Percentiles rank a stretch among this genome's conserved stretches.
phyloP scores from a whole-genome alignment of 2,329 filamentous ascomycete species.

The Trichoderma lentiforme region DNA sequence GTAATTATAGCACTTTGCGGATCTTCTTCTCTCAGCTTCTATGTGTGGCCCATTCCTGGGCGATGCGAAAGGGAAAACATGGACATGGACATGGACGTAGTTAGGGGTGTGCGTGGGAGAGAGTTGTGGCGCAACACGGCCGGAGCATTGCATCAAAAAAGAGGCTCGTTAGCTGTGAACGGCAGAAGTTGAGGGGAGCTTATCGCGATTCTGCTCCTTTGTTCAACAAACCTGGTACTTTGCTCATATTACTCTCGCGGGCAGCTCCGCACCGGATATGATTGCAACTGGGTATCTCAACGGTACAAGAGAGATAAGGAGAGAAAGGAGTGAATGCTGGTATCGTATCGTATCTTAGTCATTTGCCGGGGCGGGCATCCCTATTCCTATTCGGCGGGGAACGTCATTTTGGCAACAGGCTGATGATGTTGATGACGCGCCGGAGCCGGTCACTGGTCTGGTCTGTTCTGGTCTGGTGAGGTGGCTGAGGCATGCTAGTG shows the following conservation, averaged over 20 bases:
- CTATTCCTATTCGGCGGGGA: slow-evolving; percentile 11
- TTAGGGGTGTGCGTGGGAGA: neutral
- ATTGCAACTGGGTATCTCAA: neutral
- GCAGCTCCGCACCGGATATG: neutral
- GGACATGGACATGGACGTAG: neutral
- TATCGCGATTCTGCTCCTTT: neutral
- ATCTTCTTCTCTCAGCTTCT: slow-evolving; percentile 1
- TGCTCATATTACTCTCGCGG: neutral
- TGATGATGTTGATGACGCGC: slow-evolving; percentile 19
- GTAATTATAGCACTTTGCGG: neutral
- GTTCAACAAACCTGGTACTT: neutral
- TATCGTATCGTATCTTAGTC: neutral
- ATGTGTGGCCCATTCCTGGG: neutral
- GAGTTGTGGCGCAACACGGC: slow-evolving; percentile 13
- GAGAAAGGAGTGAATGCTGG: neutral
- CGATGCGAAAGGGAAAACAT: neutral
- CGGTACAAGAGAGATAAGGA: neutral
- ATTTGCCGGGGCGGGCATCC: neutral
- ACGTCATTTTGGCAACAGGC: slow-evolving; percentile 17
- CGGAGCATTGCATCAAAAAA: neutral
- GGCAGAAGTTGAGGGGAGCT: neutral
- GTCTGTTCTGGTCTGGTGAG: slow-evolving; percentile 16
- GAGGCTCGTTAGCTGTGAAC: neutral
- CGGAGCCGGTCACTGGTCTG: slow-evolving; percentile 15
- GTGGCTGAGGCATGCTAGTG: slow-evolving; percentile 9